These are phyloP conservation scores for Loxodes magnus DNA, from an alignment of 73 alveolate species.

Conservation along the genomic window DNA sequence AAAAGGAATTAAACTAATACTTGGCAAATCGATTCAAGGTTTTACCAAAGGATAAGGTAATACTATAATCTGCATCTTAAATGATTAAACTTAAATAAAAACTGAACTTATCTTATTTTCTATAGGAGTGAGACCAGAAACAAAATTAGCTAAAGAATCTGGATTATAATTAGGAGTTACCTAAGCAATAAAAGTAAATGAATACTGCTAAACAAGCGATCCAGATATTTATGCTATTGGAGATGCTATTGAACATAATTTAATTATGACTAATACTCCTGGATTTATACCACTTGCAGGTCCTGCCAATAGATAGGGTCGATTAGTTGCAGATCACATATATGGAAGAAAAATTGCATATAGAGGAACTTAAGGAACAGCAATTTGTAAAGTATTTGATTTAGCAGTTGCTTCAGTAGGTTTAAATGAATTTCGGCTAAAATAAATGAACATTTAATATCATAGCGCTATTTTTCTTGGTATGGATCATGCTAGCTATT, in stretches of 20 bases:
- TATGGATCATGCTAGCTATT: constrained; percentile 7
- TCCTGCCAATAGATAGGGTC: constrained; percentile 18
- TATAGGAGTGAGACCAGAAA: constrained; percentile 12
- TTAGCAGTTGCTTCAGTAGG: constrained; percentile 4
- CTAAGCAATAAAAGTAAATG: no score
- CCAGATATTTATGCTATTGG: constrained; percentile 9
- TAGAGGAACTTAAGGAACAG: constrained; percentile 7
- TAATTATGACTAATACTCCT: neutral
- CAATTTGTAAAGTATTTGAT: constrained; percentile 1
- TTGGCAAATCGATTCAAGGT: neutral
- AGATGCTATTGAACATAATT: constrained; percentile 8
- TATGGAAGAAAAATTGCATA: neutral
- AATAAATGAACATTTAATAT: neutral
- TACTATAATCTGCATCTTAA: no score
- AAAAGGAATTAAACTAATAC: neutral
- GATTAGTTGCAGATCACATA: constrained; percentile 9
- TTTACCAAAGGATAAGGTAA: neutral
- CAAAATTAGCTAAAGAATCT: neutral
- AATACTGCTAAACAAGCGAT: no score
- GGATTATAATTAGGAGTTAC: neutral
- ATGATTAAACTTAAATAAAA: no score
- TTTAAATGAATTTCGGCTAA: constrained; percentile 4
- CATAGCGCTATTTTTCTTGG: no score
- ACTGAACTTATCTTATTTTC: constrained; percentile 6
- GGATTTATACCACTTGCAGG: constrained; percentile 12